Conservation (phyloP, 306 rosid species). For the Geum urbanum region DNA sequence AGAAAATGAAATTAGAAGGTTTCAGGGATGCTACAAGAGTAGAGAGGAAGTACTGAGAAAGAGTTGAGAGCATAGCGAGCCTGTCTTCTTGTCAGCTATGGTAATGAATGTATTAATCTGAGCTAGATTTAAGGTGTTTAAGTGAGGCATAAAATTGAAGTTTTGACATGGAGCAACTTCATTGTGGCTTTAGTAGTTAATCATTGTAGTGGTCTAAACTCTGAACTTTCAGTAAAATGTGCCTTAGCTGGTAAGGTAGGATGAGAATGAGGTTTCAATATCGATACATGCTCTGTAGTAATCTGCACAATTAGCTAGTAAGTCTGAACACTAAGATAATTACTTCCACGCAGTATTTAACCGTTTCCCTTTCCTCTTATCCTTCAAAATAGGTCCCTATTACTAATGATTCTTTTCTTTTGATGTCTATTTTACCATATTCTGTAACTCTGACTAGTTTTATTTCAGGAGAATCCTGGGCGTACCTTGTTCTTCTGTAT, state of each 20-base stretch:
- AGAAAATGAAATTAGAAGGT: no score
- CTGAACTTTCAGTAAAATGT: neutral
- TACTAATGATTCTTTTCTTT: neutral
- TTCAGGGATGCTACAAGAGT: neutral
- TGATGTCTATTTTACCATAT: neutral
- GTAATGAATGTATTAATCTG: no score
- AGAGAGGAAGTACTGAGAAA: neutral
- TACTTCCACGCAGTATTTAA: neutral
- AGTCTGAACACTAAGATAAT: neutral
- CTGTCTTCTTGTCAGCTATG: neutral
- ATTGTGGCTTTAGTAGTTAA: neutral
- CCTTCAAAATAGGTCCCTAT: neutral
- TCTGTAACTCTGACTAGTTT: constrained; percentile 19
- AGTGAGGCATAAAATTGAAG: no score
- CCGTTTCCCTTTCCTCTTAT: neutral
- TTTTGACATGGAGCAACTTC: no score
- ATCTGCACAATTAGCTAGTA: neutral
- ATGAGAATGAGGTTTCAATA: neutral
- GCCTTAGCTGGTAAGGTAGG: neutral
- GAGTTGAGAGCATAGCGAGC: neutral
- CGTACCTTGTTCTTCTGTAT: constrained; percentile 72
- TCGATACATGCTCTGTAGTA: neutral
- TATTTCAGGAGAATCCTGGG: constrained; percentile 77
- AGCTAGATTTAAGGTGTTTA: no score
- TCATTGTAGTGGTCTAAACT: neutral